phyloP scores from a whole-genome alignment of 768 basidiomycete genomes.

The Cystobasidium tubakii region DNA sequence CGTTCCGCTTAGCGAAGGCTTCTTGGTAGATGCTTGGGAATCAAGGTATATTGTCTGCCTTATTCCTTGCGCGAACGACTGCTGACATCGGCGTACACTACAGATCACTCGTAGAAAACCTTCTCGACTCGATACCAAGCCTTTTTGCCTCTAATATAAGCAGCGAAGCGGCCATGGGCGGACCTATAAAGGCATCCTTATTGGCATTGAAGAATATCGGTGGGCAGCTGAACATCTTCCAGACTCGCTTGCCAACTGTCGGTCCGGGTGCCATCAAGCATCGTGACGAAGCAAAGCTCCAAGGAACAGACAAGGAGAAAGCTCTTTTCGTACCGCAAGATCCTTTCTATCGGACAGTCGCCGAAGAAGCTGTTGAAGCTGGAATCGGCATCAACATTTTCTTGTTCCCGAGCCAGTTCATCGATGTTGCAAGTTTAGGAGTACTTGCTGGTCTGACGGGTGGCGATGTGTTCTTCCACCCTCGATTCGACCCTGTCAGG shows the following conservation, averaged over 20 bases:
- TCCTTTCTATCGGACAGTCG: conserved; percentile 70
- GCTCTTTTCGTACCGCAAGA: conserved; percentile 72
- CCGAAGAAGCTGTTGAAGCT: conserved; percentile 78
- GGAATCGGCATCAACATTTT: conserved; percentile 88
- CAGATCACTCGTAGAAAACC: conserved; percentile 61
- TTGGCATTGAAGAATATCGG: conserved; percentile 56
- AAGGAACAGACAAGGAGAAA: conserved; percentile 81
- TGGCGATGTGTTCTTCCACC: conserved; percentile 86
- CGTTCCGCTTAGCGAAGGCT: conserved; percentile 63
- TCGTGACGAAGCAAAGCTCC: conserved; percentile 59
- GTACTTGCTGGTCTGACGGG: conserved; percentile 67
- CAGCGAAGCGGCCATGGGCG: conserved; percentile 66
- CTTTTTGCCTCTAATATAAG: conserved; percentile 57
- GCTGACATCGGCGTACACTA: conserved; percentile 34
- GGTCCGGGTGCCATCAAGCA: conserved; percentile 47
- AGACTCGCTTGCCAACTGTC: conserved; percentile 46
- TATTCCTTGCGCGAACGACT: background rate
- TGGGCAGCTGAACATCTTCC: conserved; percentile 48
- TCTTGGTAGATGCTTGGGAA: conserved; percentile 69
- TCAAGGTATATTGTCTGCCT: conserved; percentile 57
- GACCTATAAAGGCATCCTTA: conserved; percentile 66
- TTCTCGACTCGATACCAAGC: conserved; percentile 63
- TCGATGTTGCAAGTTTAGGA: conserved; percentile 75
- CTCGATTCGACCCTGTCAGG: conserved; percentile 68
- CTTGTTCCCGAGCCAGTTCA: conserved; percentile 68